A percentile compares a stretch with the other conserved stretches of the same genome.
phyloP scores from a whole-genome alignment of 768 basidiomycete species.

The Boletus subparvulus region DNA sequence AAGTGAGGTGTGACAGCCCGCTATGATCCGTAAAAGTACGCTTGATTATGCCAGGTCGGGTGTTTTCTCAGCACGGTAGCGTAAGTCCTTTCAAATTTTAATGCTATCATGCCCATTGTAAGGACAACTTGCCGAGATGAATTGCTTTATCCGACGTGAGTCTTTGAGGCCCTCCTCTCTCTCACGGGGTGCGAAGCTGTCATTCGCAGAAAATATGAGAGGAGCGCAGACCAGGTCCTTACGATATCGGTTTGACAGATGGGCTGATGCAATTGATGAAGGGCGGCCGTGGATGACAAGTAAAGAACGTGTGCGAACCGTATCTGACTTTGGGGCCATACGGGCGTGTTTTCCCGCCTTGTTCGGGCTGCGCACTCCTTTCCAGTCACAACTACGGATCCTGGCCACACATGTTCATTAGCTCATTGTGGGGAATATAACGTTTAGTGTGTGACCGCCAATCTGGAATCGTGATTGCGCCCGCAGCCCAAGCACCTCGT shows the following conservation, averaged over 20 bases:
- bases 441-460: conserved; percentile 12
- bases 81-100: background rate
- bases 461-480: conserved; percentile 22
- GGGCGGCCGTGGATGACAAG: conserved; percentile 10
- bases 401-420: conserved; percentile 16
- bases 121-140: conserved; percentile 8
- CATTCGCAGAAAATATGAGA: conserved; percentile 2
- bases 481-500: conserved; percentile 4
- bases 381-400: conserved; percentile 11
- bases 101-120: conserved; percentile 1
- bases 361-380: background rate
- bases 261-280: background rate
- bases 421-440: conserved; percentile 26
- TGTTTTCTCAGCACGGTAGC: conserved; percentile 6
- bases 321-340: conserved; percentile 5
- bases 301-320: conserved; percentile 4
- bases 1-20: background rate
- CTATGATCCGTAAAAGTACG: conserved; percentile 6
- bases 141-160: conserved; percentile 6
- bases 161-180: conserved; percentile 2
- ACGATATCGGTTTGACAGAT: conserved; percentile 10
- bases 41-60: background rate
- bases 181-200: conserved; percentile 10
- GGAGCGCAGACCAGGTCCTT: conserved; percentile 1
- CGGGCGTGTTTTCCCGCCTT: background rate